These are phyloP conservation scores for Ophiobolus disseminans DNA, from an alignment of 2,329 filamentous ascomycete genomes.

Conservation along the genomic window DNA sequence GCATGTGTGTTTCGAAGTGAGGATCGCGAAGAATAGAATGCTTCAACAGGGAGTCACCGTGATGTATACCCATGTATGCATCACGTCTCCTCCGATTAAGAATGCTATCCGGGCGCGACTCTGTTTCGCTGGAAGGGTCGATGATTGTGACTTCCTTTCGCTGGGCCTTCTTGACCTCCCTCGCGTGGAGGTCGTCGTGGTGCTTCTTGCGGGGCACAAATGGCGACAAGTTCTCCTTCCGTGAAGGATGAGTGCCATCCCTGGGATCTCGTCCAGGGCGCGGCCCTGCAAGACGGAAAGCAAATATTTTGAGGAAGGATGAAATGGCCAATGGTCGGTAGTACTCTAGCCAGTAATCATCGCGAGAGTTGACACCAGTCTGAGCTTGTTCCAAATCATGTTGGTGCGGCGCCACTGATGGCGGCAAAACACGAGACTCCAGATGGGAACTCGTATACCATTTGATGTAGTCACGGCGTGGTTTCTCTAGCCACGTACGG, in stretches of 20 bases:
- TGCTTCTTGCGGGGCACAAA: slow-evolving; percentile 73
- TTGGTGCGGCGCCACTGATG: slow-evolving; percentile 53
- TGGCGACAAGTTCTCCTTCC: slow-evolving; percentile 83
- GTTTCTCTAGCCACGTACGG: slow-evolving; percentile 70
- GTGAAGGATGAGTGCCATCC: slow-evolving; percentile 73
- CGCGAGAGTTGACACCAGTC: slow-evolving; percentile 66
- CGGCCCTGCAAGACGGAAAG: slow-evolving; percentile 83
- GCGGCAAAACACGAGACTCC: slow-evolving; percentile 66
- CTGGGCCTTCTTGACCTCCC: slow-evolving; percentile 66
- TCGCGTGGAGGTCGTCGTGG: slow-evolving; percentile 61
- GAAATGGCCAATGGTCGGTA: slow-evolving; percentile 89
- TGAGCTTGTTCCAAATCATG: slow-evolving; percentile 20
- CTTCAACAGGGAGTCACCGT: slow-evolving; percentile 47
- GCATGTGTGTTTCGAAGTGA: slow-evolving; percentile 44
- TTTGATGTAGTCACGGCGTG: slow-evolving; percentile 76
- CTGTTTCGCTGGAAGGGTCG: slow-evolving; percentile 60
- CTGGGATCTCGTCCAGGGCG: slow-evolving; percentile 83
- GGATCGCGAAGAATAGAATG: slow-evolving; percentile 53
- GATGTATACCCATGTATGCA: slow-evolving; percentile 29
- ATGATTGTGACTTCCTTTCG: slow-evolving; percentile 75
- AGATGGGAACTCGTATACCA: slow-evolving; percentile 85
- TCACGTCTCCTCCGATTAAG: slow-evolving; percentile 28
- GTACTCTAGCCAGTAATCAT: slow-evolving; percentile 98
- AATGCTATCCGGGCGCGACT: slow-evolving; percentile 25
- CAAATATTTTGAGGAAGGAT: slow-evolving; percentile 89